A percentile compares a stretch with the other conserved stretches of the same genome.
phyloP scores from a whole-genome alignment of 1,139 yeast genomes.

The Zygoascus meyerae region DNA sequence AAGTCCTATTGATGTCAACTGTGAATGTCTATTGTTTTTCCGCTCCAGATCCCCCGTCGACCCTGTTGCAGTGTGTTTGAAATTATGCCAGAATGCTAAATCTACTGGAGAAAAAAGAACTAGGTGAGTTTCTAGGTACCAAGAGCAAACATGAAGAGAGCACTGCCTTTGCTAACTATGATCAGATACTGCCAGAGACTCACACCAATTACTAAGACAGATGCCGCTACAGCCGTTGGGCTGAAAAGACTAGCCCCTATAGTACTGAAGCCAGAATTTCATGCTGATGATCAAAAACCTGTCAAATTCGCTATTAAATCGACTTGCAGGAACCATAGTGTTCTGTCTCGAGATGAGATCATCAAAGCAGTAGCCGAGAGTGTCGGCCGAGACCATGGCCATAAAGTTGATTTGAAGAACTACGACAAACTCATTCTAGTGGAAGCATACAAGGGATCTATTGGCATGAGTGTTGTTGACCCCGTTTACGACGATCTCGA shows the following conservation, averaged over 20 bases:
- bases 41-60: constrained; percentile 72
- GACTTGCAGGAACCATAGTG: constrained; percentile 69
- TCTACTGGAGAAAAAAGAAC: constrained; percentile 48
- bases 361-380: constrained; percentile 65
- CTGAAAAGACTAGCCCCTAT: constrained; percentile 50
- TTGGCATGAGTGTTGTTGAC: constrained; percentile 47
- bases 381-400: constrained; percentile 67
- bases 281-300: constrained; percentile 42
- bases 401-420: constrained; percentile 71
- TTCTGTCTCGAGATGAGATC: constrained; percentile 61
- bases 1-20: constrained; percentile 61
- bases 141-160: too few species aligned
- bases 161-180: neutral
- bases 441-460: constrained; percentile 64
- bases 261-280: constrained; percentile 66
- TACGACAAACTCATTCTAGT: constrained; percentile 76
- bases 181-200: constrained; percentile 53
- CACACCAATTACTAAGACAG: constrained; percentile 73
- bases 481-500: constrained; percentile 47
- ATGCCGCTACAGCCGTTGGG: constrained; percentile 66
- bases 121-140: constrained; percentile 44
- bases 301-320: constrained; percentile 77
- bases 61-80: constrained; percentile 64
- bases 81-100: constrained; percentile 55
- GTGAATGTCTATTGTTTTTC: constrained; percentile 79